phyloP scores from a whole-genome alignment of 768 basidiomycete species.

The Tulasnella sp. region DNA sequence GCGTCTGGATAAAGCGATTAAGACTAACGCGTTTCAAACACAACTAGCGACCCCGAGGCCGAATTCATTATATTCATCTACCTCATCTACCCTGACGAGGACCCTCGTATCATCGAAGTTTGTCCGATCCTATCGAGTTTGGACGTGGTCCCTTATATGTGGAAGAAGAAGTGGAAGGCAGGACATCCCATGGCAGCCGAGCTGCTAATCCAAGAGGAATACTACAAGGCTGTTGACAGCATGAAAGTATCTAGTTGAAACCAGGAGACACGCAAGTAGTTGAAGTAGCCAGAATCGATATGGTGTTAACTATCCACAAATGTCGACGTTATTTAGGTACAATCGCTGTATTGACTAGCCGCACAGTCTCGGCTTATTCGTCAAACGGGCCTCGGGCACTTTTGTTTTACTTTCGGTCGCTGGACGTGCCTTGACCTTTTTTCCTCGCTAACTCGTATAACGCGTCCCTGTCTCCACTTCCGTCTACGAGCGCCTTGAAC shows the following conservation, averaged over 20 bases:
- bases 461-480: conserved; percentile 45
- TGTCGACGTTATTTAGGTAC: neutral
- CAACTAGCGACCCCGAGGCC: conserved; percentile 3
- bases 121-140: conserved; percentile 4
- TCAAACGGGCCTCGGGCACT: neutral
- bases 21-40: neutral
- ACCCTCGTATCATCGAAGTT: conserved; percentile 9
- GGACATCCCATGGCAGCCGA: conserved; percentile 3
- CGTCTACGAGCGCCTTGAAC: conserved; percentile 49
- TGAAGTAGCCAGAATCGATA: neutral
- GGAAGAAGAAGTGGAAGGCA: conserved; percentile 16
- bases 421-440: neutral
- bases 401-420: neutral
- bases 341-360: neutral
- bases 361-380: neutral
- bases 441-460: conserved; percentile 32
- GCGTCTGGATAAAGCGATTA: neutral
- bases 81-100: neutral
- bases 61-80: conserved; percentile 14
- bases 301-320: neutral
- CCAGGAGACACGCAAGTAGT: neutral
- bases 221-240: neutral
- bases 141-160: neutral
- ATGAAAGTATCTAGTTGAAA: neutral
- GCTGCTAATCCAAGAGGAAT: neutral